Conservation (phyloP, 1,139 yeast genomes). For the Candida anutae region DNA sequence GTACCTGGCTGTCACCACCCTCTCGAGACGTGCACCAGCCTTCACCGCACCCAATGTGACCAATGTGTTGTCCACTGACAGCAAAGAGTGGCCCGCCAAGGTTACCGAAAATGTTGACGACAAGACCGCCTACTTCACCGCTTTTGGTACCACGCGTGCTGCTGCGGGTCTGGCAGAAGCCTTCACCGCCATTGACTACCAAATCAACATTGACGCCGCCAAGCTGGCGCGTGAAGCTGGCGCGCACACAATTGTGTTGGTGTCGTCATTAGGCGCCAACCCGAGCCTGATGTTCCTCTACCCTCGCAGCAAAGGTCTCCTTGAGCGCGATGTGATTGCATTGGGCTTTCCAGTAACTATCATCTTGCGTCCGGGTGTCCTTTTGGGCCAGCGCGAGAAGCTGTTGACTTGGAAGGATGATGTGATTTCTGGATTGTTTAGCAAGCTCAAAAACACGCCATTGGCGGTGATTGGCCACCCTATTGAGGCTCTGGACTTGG, state of each 20-base stretch:
- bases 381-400: constrained; percentile 52
- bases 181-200: constrained; percentile 64
- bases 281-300: constrained; percentile 45
- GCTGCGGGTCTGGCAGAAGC: constrained; percentile 63
- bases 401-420: constrained; percentile 29
- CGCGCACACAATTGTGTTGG: constrained; percentile 52
- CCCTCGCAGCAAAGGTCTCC: constrained; percentile 51
- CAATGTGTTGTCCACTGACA: constrained; percentile 28
- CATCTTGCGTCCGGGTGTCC: constrained; percentile 62
- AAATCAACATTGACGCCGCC: constrained; percentile 56
- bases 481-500: constrained; percentile 43
- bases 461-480: constrained; percentile 21
- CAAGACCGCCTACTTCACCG: constrained; percentile 41
- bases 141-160: constrained; percentile 70
- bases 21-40: constrained; percentile 35
- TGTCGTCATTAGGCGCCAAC: constrained; percentile 56
- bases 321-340: constrained; percentile 51
- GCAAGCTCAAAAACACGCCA: constrained; percentile 22
- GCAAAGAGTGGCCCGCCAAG: constrained; percentile 32
- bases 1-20: constrained; percentile 30
- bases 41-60: constrained; percentile 15
- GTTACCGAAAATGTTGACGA: constrained; percentile 11
- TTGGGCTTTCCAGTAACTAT: constrained; percentile 60
- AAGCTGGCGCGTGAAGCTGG: constrained; percentile 64
- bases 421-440: constrained; percentile 21